Conservation (phyloP, 495 filamentous ascomycete species). For the Cladorrhinum samala region DNA sequence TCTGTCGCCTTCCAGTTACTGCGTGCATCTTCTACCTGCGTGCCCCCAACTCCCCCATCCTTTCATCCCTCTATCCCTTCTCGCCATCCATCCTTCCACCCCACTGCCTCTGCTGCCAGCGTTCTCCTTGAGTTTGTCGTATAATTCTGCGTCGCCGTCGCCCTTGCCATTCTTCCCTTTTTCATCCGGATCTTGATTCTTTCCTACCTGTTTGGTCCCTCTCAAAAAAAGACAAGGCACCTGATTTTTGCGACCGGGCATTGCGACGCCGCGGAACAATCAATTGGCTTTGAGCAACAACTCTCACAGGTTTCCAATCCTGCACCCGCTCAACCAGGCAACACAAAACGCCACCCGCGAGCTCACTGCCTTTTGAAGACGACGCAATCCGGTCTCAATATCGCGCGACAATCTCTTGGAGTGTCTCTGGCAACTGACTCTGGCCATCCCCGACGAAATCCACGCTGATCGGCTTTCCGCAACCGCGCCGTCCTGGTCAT, state of each 20-base stretch:
- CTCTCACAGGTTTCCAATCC: no score
- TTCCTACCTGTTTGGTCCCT: no score
- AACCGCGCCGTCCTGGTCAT: neutral
- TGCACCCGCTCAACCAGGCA: neutral
- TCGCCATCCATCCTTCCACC: constrained; percentile 3
- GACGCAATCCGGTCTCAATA: neutral
- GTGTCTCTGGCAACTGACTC: neutral
- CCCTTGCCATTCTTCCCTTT: constrained; percentile 19
- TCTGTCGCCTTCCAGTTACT: constrained; percentile 29
- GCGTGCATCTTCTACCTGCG: constrained; percentile 27
- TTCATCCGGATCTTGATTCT: constrained; percentile 22
- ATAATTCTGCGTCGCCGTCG: constrained; percentile 27
- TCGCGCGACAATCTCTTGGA: neutral
- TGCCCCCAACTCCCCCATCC: constrained; percentile 21
- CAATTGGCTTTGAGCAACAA: constrained; percentile 15
- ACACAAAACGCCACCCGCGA: neutral
- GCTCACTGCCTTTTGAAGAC: constrained; percentile 5
- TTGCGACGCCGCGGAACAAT: constrained; percentile 15
- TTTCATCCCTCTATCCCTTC: constrained; percentile 8
- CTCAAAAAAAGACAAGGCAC: no score
- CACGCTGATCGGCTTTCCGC: no score
- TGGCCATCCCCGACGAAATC: neutral
- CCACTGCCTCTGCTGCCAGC: constrained; percentile 20
- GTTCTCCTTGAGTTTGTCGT: constrained; percentile 12
- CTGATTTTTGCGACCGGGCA: neutral